Conservation (phyloP, 306 rosid genomes). For the Cyclanthera cordifolia region DNA sequence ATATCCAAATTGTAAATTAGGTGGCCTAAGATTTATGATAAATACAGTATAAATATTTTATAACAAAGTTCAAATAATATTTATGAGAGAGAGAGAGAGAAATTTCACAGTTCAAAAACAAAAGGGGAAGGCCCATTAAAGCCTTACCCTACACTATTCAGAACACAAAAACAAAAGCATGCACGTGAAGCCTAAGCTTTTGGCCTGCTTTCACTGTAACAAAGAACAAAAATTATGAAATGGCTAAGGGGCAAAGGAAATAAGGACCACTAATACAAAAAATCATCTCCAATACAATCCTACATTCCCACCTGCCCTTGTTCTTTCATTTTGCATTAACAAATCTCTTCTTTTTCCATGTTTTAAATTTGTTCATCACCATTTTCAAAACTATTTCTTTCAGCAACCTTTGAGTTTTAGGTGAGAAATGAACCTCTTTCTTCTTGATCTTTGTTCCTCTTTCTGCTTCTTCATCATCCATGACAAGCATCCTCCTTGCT, state of each 20-base stretch:
- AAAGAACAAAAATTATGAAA: conserved; percentile 14
- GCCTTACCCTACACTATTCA: conserved; percentile 11
- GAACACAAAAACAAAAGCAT: conserved; percentile 7
- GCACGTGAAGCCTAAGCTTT: conserved; percentile 14
- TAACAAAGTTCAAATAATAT: neutral
- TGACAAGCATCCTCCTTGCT: conserved; percentile 65
- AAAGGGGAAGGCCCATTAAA: neutral
- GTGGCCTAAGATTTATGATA: neutral
- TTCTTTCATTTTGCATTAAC: neutral
- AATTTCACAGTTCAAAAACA: conserved; percentile 3
- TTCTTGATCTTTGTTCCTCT: conserved; percentile 50
- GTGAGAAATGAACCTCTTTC: conserved; percentile 31
- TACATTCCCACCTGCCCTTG: conserved; percentile 22
- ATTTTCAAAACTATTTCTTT: neutral
- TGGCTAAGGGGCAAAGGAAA: neutral
- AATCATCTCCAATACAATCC: neutral
- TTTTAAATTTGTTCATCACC: neutral
- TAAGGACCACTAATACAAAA: conserved; percentile 9
- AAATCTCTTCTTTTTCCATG: neutral
- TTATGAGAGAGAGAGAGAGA: neutral
- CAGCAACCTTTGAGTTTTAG: conserved; percentile 41
- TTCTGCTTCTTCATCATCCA: conserved; percentile 63
- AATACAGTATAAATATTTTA: neutral
- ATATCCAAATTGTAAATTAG: neutral
- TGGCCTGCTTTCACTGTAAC: conserved; percentile 10